phyloP scores from a whole-genome alignment of 1,139 yeast species.

The Scheffersomyces titani region DNA sequence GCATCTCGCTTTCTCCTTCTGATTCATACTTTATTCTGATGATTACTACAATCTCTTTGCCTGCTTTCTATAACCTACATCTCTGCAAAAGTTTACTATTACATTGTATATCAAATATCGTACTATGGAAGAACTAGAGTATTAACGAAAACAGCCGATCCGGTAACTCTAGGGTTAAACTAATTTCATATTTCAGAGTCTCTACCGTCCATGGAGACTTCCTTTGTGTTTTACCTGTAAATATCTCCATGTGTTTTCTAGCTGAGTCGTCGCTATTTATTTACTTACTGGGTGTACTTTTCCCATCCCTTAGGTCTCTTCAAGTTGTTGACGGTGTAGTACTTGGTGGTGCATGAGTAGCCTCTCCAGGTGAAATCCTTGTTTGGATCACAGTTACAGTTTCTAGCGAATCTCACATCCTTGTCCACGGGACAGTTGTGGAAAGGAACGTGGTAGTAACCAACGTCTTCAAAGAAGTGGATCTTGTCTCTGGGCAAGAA shows the following conservation, averaged over 20 bases:
- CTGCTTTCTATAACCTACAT: not conserved
- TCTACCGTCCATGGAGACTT: not conserved
- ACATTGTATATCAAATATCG: not conserved
- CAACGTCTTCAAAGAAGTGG: slow-evolving; percentile 81
- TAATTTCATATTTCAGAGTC: not conserved
- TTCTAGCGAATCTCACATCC: slow-evolving; percentile 49
- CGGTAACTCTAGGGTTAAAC: not conserved
- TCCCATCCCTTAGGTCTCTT: slow-evolving; percentile 81
- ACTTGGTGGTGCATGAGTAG: slow-evolving; percentile 81
- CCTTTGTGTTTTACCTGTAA: not conserved
- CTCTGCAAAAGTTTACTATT: not conserved
- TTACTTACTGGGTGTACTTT: slow-evolving; percentile 34
- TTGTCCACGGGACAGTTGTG: slow-evolving; percentile 74
- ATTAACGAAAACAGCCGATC: not conserved
- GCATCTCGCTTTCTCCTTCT: not conserved
- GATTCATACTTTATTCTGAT: not conserved
- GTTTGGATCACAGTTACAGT: slow-evolving; percentile 70
- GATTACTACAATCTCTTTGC: not conserved
- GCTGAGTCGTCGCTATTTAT: not conserved
- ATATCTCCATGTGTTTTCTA: not conserved
- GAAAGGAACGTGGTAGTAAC: slow-evolving; percentile 80
- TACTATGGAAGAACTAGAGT: not conserved
- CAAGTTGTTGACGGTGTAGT: slow-evolving; percentile 60
- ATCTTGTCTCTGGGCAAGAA: slow-evolving; percentile 65
- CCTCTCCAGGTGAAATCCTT: slow-evolving; percentile 86